Conservation (phyloP, 345 rosid genomes). For the Erucastrum elatum region DNA sequence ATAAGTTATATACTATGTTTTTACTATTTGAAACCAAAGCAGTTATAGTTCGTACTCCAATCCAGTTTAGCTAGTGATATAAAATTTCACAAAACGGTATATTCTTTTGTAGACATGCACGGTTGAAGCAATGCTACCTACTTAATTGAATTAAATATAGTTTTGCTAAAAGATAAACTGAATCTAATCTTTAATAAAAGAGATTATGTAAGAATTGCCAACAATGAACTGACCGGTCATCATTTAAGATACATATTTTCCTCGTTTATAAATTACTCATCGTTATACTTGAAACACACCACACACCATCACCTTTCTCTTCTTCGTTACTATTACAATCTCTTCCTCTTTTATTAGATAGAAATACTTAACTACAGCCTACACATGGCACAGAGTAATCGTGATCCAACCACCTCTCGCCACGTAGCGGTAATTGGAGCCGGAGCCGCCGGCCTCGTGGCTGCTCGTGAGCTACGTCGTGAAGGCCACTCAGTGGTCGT, state of each 20-base stretch:
- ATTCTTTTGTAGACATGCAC: neutral
- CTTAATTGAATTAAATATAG: neutral
- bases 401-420: slow-evolving; percentile 25
- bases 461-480: slow-evolving; percentile 75
- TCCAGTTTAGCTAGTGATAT: neutral
- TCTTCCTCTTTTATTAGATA: slow-evolving; percentile 17
- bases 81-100: neutral
- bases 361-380: slow-evolving; percentile 4
- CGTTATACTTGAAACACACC: slow-evolving; percentile 28
- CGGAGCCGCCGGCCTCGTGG: slow-evolving; percentile 83
- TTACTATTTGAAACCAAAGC: neutral
- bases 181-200: neutral
- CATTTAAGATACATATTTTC: neutral
- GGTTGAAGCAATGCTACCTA: slow-evolving; percentile 12
- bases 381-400: slow-evolving; percentile 21
- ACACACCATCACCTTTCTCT: slow-evolving; percentile 17
- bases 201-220: slow-evolving; percentile 5
- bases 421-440: slow-evolving; percentile 90
- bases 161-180: neutral
- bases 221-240: slow-evolving; percentile 30
- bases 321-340: slow-evolving; percentile 15
- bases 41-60: neutral
- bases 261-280: slow-evolving; percentile 13
- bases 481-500: slow-evolving; percentile 83
- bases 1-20: neutral